phyloP scores from a whole-genome alignment of 352 stramenopile species.

The Phytophthora cactorum region DNA sequence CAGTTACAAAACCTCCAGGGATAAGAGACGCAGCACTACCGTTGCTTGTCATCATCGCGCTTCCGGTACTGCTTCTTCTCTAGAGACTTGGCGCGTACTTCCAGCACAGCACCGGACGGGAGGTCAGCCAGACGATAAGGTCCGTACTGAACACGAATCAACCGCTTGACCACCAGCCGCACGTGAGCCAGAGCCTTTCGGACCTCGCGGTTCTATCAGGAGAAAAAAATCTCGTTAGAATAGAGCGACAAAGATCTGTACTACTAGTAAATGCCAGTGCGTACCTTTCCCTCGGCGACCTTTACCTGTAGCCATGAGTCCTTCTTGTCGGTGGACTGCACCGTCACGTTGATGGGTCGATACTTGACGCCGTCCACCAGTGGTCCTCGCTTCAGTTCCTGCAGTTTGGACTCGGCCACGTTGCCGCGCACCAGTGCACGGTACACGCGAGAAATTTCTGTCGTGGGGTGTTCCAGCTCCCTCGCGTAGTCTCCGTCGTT shows the following conservation, averaged over 20 bases:
- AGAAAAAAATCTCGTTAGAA: not conserved
- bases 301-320: slow-evolving; percentile 91
- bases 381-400: slow-evolving; percentile 75
- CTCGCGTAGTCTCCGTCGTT: slow-evolving; percentile 92
- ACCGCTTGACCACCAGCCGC: slow-evolving; percentile 84
- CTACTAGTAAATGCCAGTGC: not conserved
- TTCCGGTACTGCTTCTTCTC: slow-evolving; percentile 35
- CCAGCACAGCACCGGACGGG: slow-evolving; percentile 71
- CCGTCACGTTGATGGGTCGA: slow-evolving; percentile 67
- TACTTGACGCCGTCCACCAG: slow-evolving; percentile 89
- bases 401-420: slow-evolving; percentile 82
- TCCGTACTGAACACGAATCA: slow-evolving; percentile 91
- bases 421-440: slow-evolving; percentile 84
- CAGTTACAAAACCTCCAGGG: not conserved
- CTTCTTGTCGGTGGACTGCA: slow-evolving; percentile 86
- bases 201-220: slow-evolving; percentile 88
- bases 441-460: slow-evolving; percentile 77
- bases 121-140: slow-evolving; percentile 89
- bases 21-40: slow-evolving; percentile 6
- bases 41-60: slow-evolving; percentile 27
- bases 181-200: slow-evolving; percentile 89
- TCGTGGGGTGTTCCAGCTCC: slow-evolving; percentile 89
- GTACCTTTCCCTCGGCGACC: slow-evolving; percentile 87
- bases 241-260: not conserved
- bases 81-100: slow-evolving; percentile 71